Evolutionary conservation across 108 stramenopile species (phyloP).

Genomic region (Skeletonema costatum): DNA sequence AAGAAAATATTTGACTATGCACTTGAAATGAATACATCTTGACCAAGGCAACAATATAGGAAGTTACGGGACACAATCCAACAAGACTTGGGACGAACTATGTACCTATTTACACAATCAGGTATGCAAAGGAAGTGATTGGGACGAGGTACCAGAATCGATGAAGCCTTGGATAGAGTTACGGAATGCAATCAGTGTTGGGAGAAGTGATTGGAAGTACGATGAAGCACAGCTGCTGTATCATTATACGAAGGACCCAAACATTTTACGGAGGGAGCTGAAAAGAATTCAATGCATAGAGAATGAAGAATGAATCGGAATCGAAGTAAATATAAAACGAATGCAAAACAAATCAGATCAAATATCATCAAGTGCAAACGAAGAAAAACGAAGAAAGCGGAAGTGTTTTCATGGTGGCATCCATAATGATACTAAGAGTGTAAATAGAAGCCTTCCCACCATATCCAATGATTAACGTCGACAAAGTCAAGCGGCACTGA

Average conservation of each 20-base stretch:
- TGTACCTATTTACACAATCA: constrained; percentile 32
- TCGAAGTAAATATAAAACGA: not conserved
- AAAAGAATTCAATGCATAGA: not conserved
- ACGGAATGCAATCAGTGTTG: constrained; percentile 43
- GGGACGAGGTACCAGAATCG: constrained; percentile 33
- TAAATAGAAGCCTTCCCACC: no score
- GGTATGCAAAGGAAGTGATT: constrained; percentile 29
- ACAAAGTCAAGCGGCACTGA: no score
- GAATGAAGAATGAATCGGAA: no score
- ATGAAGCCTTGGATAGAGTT: constrained; percentile 55
- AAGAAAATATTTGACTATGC: constrained; percentile 41
- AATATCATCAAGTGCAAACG: no score
- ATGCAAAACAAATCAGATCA: not conserved
- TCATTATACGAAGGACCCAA: constrained; percentile 57
- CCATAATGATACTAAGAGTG: no score
- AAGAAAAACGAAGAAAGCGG: no score
- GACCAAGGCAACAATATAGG: not conserved
- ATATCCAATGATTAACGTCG: no score
- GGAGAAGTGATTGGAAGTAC: constrained; percentile 48
- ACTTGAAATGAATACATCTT: constrained; percentile 11
- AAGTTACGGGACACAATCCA: constrained; percentile 25
- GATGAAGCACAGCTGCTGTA: constrained; percentile 51
- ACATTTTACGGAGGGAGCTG: constrained; percentile 33
- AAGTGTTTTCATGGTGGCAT: no score
- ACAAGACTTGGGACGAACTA: constrained; percentile 37